Conservation (phyloP, 345 rosid species). For the Arabidopsis arenosa region DNA sequence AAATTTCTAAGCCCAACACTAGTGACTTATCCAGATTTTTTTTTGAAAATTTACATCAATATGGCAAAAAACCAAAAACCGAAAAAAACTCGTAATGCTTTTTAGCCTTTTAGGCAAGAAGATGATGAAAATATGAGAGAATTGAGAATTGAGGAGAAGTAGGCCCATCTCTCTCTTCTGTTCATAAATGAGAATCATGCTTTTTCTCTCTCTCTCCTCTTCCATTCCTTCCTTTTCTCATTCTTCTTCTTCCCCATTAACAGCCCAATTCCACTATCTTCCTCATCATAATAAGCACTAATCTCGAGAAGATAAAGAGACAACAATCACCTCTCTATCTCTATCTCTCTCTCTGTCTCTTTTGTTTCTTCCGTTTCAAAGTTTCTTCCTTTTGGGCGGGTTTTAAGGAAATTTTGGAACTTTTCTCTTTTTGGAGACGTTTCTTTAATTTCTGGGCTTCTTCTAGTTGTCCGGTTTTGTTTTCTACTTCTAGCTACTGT, state of each 20-base stretch:
- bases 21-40: neutral
- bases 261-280: conserved; percentile 40
- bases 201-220: neutral
- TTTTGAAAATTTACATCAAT: conserved; percentile 10
- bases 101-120: conserved; percentile 16
- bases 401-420: conserved; percentile 36
- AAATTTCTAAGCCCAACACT: neutral
- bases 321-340: neutral
- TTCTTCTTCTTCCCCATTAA: conserved; percentile 9
- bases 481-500: conserved; percentile 16
- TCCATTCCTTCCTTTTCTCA: neutral
- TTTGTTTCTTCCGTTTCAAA: conserved; percentile 30
- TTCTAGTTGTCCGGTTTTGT: conserved; percentile 32
- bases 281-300: conserved; percentile 36
- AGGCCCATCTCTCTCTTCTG: conserved; percentile 43
- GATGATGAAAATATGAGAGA: conserved; percentile 3
- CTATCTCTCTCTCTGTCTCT: conserved; percentile 9
- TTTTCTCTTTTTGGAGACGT: conserved; percentile 29
- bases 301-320: conserved; percentile 29
- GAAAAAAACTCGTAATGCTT: neutral
- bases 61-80: neutral
- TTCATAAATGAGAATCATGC: conserved; percentile 44
- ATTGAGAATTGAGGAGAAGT: conserved; percentile 20
- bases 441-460: conserved; percentile 30
- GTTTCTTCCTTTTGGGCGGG: conserved; percentile 43